phyloP scores from a whole-genome alignment of 1,284 basidiomycete genomes.

The Pisolithus thermaeus region DNA sequence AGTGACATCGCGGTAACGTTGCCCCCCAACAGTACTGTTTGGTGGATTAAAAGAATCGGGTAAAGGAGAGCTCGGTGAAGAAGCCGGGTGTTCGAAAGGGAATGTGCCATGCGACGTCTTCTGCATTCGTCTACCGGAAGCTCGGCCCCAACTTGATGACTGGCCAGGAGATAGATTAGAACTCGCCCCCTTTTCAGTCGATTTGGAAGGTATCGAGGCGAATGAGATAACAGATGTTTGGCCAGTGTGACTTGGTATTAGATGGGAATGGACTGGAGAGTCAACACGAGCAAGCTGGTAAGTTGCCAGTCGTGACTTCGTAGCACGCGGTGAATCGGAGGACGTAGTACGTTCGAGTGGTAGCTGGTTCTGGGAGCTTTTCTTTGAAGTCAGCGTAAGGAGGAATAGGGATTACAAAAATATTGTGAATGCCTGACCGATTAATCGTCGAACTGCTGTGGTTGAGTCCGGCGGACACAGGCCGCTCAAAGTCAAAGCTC shows the following conservation, averaged over 20 bases:
- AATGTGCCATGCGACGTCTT: conserved; percentile 33
- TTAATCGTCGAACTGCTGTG: conserved; percentile 25
- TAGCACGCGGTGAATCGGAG: conserved; percentile 18
- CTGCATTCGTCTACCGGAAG: conserved; percentile 22
- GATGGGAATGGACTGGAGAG: conserved; percentile 13
- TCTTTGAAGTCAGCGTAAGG: neutral
- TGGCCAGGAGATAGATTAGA: conserved; percentile 13
- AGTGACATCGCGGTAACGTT: conserved; percentile 6
- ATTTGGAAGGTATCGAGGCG: conserved; percentile 29
- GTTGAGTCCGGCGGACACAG: conserved; percentile 32
- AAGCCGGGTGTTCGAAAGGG: conserved; percentile 38
- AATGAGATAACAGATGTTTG: conserved; percentile 27
- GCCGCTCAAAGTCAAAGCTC: conserved; percentile 70
- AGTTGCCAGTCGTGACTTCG: conserved; percentile 8
- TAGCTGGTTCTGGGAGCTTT: conserved; percentile 11
- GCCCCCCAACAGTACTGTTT: neutral
- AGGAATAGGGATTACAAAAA: conserved; percentile 4
- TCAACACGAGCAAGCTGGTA: conserved; percentile 14
- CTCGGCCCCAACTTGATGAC: conserved; percentile 31
- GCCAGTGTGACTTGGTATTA: conserved; percentile 20
- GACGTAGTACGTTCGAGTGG: conserved; percentile 24
- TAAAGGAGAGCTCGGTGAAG: conserved; percentile 33
- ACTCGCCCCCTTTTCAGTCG: conserved; percentile 20
- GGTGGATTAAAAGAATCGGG: conserved; percentile 19
- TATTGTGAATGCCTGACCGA: conserved; percentile 7